Base-by-base conservation (phyloP, 2,329 filamentous ascomycete genomes). In the Bipolaris victoriae region DNA sequence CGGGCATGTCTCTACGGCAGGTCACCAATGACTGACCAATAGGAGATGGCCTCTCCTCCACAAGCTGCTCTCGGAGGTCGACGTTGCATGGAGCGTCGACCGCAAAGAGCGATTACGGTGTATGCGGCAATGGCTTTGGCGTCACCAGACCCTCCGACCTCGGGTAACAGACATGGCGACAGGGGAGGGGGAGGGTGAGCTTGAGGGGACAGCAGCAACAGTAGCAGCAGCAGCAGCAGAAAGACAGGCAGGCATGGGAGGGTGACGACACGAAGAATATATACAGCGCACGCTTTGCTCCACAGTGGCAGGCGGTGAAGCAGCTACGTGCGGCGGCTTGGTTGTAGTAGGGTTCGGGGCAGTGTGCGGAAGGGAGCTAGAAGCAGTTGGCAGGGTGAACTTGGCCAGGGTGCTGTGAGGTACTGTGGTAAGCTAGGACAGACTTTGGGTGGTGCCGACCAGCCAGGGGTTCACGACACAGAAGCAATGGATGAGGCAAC, bases 281-380 rank as follows among this genome's bases (percentile, higher is more conserved):
- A 61, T 66, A 64, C 47, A 57, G 26, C 47, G 53, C 65, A 60
- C 56, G 57, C 51, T 44, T 37, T 49, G 56, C 59, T 64, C 64
- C 67, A 68, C 65, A 45, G 49, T 31, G 55, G 49, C 55, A 66
- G 61, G 68, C 68, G 67, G 68, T 70, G 66, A 36, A 69, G 57
- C 52, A 52, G 52, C 41, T 16, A 36, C 51, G 39, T 46, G 50
- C 26, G 52, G 43, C 26, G 45, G 20, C 47, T 63, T 68, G 31
- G 7, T 11, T 29, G 15, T 22, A 22, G 35, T 16, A 24, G 31
- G 20, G 26, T 48, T 48, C 20, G 45, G 26, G 15, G 24, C 1
- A 48, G 15, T 2, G 39, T 20, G 20, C n/a, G 22, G 46, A 39
- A 20, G 29, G 39, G 26, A 51, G 49, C 49, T 51, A 51, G 22